Conservation (phyloP, 1,139 yeast genomes). For the Meyerozyma guilliermondii region DNA sequence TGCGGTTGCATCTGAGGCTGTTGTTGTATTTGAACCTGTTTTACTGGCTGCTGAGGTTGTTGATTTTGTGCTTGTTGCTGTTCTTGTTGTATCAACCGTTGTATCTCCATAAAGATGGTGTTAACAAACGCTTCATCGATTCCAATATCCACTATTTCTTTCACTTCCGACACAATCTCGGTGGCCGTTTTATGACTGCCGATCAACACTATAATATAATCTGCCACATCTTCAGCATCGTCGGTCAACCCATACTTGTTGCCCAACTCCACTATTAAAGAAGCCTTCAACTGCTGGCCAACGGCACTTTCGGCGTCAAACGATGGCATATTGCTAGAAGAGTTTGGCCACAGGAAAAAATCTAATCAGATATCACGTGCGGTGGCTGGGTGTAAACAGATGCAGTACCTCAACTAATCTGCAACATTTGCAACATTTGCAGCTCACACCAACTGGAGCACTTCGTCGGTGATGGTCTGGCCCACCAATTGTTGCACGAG, state of each 20-base stretch:
- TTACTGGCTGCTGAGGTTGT: constrained; percentile 14
- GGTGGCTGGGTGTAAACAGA: neutral
- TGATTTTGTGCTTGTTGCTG: constrained; percentile 6
- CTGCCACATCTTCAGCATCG: constrained; percentile 76
- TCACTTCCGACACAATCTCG: constrained; percentile 62
- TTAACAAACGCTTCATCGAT: constrained; percentile 47
- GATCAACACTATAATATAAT: constrained; percentile 68
- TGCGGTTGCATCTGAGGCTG: constrained; percentile 15
- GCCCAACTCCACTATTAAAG: constrained; percentile 32
- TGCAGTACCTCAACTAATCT: too few relatives aligned
- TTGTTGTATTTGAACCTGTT: constrained; percentile 13
- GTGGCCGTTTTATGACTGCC: constrained; percentile 63
- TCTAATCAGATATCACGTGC: neutral
- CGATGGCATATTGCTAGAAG: constrained; percentile 15
- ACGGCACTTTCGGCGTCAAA: constrained; percentile 42
- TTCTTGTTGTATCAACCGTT: constrained; percentile 23
- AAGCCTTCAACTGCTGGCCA: constrained; percentile 32
- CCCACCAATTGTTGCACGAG: constrained; percentile 59
- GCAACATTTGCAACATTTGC: too few relatives aligned
- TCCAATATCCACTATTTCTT: constrained; percentile 55
- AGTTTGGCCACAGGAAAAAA: neutral
- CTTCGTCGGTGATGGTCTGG: constrained; percentile 48
- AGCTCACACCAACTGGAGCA: constrained; percentile 36
- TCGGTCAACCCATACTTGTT: constrained; percentile 40
- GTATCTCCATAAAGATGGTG: constrained; percentile 53